These are phyloP conservation scores for Talaromyces trachyspermus DNA, from an alignment of 495 filamentous ascomycete genomes.

Conservation along the genomic window DNA sequence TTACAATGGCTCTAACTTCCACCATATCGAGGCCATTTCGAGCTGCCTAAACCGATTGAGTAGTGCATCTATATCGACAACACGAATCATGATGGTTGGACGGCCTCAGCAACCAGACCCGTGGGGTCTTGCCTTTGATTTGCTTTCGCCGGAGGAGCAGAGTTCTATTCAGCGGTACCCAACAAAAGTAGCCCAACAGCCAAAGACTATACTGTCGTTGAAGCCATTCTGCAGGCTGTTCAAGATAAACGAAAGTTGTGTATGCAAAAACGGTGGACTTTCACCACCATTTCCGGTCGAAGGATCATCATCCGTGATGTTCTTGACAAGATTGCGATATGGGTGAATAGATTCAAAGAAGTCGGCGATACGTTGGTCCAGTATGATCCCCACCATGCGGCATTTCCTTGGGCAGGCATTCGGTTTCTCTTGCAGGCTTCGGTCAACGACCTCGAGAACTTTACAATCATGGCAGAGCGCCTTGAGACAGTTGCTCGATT, in stretches of 20 bases:
- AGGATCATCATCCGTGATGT: conserved; percentile 24
- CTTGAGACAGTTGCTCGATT: neutral
- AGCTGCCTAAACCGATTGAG: no score
- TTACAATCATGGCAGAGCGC: neutral
- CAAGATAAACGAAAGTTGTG: neutral
- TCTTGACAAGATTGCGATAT: conserved; percentile 25
- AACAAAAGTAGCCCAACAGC: no score
- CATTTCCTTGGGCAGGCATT: conserved; percentile 37
- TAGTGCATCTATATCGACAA: no score
- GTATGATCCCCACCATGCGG: conserved; percentile 31
- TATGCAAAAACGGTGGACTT: neutral
- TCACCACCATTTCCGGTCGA: conserved; percentile 13
- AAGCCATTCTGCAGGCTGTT: neutral
- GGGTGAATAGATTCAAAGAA: conserved; percentile 29
- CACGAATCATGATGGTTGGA: no score
- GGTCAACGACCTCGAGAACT: neutral
- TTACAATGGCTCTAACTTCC: no score
- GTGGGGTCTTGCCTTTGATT: no score
- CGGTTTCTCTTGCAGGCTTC: conserved; percentile 24
- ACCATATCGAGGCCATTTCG: no score
- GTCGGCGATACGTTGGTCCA: conserved; percentile 28
- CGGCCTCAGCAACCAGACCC: no score
- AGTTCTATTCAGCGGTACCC: no score
- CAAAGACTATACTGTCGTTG: no score
- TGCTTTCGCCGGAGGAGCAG: no score